Conservation (phyloP, 345 rosid genomes). For the Draba incana region DNA sequence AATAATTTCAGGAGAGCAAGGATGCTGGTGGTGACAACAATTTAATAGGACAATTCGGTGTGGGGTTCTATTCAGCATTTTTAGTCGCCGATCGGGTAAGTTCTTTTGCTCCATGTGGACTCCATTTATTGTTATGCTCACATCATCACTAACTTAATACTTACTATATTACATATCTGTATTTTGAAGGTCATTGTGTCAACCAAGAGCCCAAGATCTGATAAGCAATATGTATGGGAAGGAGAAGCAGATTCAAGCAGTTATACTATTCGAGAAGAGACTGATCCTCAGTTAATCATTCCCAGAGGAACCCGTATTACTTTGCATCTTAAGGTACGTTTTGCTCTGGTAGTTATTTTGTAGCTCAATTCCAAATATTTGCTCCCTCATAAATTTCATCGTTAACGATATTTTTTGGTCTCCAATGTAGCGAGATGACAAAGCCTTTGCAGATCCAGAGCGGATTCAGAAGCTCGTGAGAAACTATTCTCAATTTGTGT, state of each 20-base stretch:
- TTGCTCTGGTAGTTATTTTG: conserved; percentile 13
- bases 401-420: conserved; percentile 31
- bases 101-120: background rate
- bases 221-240: conserved; percentile 94
- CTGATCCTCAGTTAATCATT: conserved; percentile 72
- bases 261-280: conserved; percentile 77
- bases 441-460: conserved; percentile 93
- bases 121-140: conserved; percentile 9
- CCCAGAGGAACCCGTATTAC: conserved; percentile 92
- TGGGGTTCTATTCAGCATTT: conserved; percentile 95
- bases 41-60: conserved; percentile 98
- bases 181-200: conserved; percentile 73
- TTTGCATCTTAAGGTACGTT: conserved; percentile 79
- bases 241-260: conserved; percentile 93
- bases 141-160: conserved; percentile 5
- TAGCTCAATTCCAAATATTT: conserved; percentile 15
- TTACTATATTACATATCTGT: background rate
- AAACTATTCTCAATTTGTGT: conserved; percentile 96
- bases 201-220: conserved; percentile 89
- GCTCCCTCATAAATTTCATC: conserved; percentile 15
- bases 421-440: conserved; percentile 66
- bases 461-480: conserved; percentile 90
- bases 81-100: conserved; percentile 85
- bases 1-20: conserved; percentile 74
- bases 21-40: conserved; percentile 78